Evolutionary conservation across 352 stramenopile species (phyloP), one percentile per base, ranked within the genome.

Genomic region (Aphanomyces stellatus): DNA sequence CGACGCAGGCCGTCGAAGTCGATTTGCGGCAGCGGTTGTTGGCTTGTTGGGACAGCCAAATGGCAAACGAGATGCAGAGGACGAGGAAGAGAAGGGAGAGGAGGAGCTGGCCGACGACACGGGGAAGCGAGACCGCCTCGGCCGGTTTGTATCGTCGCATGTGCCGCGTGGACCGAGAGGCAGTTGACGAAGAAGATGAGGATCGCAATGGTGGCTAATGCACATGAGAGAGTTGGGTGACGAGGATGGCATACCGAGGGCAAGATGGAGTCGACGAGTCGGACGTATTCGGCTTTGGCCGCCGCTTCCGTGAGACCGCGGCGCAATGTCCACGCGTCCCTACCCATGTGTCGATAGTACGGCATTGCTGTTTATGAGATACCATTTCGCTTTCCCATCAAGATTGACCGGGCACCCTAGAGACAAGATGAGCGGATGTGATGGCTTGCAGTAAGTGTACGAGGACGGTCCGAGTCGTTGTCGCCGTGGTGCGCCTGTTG

Each of bases 371-470:
- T 46, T n/a, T 56, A 40, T 53, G 4, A 24, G 40, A 28, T 46
- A 67, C 60, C 60, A 67, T 67, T 67, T 67, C 43, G 60, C 60
- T 59, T 67, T 67, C 31, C 60, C 60, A 13, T 35, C 48, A 33
- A 46, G 37, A 33, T 67, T 67, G 60, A 67, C 51, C 19, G 60
- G 60, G 19, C 60, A 67, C 11, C 60, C 60, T 67, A 57, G 24
- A 37, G 3, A 60, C 35, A n/a, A 22, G 46, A 67, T 22, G 30
- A 31, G 30, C 17, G 51, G 5, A 33, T n/a, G 34, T 33, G 25
- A 24, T 11, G 2, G 25, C 19, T n/a, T 17, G 15, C 15, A 30
- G 19, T 11, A 17, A 15, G 27, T 7, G 24, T 67, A 67, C 60
- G 60, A 15, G 60, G 60, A n/a, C 60, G n/a, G 15, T 67, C 60